Conservation (phyloP, 805 yeast genomes). For the Nakazawaea populi region DNA sequence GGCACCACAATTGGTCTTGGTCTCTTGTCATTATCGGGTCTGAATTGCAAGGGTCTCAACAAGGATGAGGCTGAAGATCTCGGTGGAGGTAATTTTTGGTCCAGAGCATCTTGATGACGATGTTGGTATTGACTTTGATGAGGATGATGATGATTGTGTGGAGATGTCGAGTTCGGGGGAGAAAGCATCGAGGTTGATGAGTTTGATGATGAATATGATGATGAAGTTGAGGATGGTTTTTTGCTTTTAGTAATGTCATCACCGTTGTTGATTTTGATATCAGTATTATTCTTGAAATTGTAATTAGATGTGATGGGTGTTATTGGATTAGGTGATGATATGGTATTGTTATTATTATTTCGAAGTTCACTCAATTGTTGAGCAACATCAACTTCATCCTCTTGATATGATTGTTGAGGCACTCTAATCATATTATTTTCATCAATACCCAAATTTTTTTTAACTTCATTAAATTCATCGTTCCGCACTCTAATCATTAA, state of each 20-base stretch:
- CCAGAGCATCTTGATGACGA: not conserved
- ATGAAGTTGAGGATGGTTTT: not conserved
- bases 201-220: not conserved
- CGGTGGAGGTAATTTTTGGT: conserved; percentile 6
- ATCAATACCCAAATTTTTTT: conserved; percentile 9
- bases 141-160: conserved; percentile 2
- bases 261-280: not conserved
- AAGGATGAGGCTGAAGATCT: conserved; percentile 7
- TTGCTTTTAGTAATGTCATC: not conserved
- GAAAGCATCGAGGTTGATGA: conserved; percentile 1
- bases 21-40: conserved; percentile 9
- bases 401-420: not conserved
- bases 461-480: conserved; percentile 13
- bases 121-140: not conserved
- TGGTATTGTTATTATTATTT: not conserved
- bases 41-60: conserved; percentile 9
- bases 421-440: conserved; percentile 6
- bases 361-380: conserved; percentile 4
- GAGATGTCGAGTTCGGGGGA: conserved; percentile 11
- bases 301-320: conserved; percentile 13
- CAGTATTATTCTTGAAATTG: not conserved
- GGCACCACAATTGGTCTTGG: conserved; percentile 11
- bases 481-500: conserved; percentile 22
- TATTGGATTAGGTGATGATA: conserved; percentile 7
- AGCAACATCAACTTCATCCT: conserved; percentile 6